Conservation (phyloP, 73 alveolate species). For the Tetrahymena thermophila region DNA sequence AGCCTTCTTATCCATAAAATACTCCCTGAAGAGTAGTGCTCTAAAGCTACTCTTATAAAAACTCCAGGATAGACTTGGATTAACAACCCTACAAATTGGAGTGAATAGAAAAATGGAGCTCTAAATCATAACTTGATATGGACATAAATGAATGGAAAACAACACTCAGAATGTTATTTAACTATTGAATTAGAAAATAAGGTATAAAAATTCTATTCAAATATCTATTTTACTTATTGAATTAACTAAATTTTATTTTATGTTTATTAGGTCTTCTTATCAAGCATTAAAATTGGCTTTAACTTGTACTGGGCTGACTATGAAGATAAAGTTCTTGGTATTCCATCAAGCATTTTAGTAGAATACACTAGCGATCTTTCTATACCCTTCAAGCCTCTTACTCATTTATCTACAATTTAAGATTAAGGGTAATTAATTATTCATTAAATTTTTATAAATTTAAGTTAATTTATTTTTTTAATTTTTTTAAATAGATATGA, state of each 20-base stretch:
- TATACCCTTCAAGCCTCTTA: constrained; percentile 15
- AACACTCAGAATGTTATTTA: background rate
- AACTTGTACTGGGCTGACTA: constrained; percentile 25
- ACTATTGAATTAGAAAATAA: background rate
- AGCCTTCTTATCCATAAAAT: background rate
- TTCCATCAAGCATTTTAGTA: constrained; percentile 20
- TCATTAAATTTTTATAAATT: background rate
- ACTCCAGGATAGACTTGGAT: background rate
- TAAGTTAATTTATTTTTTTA: background rate
- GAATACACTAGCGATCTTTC: constrained; percentile 18
- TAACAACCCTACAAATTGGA: background rate
- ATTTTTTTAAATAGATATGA: background rate
- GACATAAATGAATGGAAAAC: background rate
- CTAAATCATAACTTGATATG: background rate
- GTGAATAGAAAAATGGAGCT: background rate
- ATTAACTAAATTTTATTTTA: too few species aligned
- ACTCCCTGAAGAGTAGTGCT: background rate
- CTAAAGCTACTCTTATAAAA: background rate
- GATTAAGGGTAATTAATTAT: constrained; percentile 12
- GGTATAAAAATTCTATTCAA: background rate
- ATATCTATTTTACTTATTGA: background rate
- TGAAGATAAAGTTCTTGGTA: constrained; percentile 24
- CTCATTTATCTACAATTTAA: background rate
- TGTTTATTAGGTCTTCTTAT: background rate
- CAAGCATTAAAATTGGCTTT: constrained; percentile 29